These are phyloP conservation scores for Leccinum fuscescens DNA, from an alignment of 1,284 basidiomycete genomes.

Conservation along the genomic window DNA sequence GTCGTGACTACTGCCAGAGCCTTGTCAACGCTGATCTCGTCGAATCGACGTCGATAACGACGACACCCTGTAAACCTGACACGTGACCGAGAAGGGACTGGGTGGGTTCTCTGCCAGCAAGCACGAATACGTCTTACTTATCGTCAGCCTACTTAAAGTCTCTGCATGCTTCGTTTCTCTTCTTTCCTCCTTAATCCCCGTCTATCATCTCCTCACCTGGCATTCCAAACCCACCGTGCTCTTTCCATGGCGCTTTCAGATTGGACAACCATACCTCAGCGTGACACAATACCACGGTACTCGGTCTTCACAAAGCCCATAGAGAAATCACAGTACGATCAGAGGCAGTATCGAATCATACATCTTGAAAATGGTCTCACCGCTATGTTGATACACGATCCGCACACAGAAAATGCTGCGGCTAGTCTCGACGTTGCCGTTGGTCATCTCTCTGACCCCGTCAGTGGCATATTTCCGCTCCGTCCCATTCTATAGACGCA, in stretches of 20 bases:
- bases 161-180: constrained; percentile 13
- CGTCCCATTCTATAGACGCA: not conserved
- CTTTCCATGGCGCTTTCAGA: constrained; percentile 26
- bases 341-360: constrained; percentile 80
- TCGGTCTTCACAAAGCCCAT: constrained; percentile 65
- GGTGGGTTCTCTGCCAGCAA: constrained; percentile 14
- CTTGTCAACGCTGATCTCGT: not conserved
- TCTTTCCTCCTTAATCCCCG: constrained; percentile 9
- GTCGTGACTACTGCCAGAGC: not conserved
- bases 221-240: constrained; percentile 8
- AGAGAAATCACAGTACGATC: constrained; percentile 75
- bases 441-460: constrained; percentile 92
- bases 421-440: constrained; percentile 95
- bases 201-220: not conserved
- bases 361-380: constrained; percentile 88
- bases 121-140: not conserved
- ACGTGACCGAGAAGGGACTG: constrained; percentile 26
- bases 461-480: constrained; percentile 41
- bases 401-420: constrained; percentile 89
- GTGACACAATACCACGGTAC: constrained; percentile 39
- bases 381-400: constrained; percentile 84
- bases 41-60: not conserved
- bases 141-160: not conserved
- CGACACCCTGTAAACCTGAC: not conserved
- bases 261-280: constrained; percentile 22